phyloP scores from a whole-genome alignment of 78 protist genomes.

The Anaeramoeba ignava region DNA sequence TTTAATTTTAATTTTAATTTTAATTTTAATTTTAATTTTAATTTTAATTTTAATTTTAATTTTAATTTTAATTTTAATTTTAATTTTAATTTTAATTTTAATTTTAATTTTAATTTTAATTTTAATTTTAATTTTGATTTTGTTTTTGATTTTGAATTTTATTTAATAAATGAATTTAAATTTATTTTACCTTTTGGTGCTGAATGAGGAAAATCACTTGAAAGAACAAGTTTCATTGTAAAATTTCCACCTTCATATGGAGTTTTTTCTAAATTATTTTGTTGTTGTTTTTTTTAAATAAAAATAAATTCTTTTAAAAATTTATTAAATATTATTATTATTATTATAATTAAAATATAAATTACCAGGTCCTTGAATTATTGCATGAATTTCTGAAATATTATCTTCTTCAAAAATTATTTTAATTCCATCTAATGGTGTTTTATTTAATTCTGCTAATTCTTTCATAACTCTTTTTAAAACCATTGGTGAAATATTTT shows the following conservation, averaged over 20 bases:
- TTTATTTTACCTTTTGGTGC: slow-evolving; percentile 96
- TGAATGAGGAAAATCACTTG: slow-evolving; percentile 63
- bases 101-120: not conserved
- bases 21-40: not conserved
- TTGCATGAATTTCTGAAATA: slow-evolving; percentile 57
- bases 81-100: not conserved
- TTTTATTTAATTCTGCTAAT: slow-evolving; percentile 21
- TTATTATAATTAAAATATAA: not conserved
- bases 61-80: not conserved
- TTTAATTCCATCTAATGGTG: slow-evolving; percentile 50
- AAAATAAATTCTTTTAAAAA: not conserved
- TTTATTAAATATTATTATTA: not conserved
- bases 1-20: not conserved
- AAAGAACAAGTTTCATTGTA: slow-evolving; percentile 48
- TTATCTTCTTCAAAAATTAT: slow-evolving; percentile 55
- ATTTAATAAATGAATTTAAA: too few species aligned
- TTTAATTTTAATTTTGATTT: not conserved
- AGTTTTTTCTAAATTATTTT: slow-evolving; percentile 50
- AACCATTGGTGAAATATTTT: slow-evolving; percentile 24
- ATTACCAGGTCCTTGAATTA: slow-evolving; percentile 70
- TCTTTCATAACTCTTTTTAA: slow-evolving; percentile 34
- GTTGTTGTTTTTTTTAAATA: not conserved
- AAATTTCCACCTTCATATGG: slow-evolving; percentile 93
- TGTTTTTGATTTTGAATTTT: not conserved
- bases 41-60: not conserved